Evolutionary conservation across 441 rosid genomes (phyloP).

Genomic region (Kokia cookei): DNA sequence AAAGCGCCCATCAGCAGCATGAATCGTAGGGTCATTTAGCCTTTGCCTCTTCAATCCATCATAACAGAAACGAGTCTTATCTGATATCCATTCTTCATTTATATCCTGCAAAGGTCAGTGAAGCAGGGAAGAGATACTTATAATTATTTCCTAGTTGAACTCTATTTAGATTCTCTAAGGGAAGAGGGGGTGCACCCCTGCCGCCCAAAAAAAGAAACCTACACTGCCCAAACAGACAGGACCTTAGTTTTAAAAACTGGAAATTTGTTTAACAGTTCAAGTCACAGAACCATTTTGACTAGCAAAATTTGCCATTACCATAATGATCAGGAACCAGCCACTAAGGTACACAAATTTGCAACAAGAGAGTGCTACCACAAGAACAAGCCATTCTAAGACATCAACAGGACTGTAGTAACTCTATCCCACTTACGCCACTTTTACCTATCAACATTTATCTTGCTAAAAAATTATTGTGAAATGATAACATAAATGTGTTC

Average conservation of each 20-base stretch:
- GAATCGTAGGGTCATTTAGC: constrained; percentile 93
- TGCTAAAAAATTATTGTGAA: neutral
- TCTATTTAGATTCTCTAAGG: neutral
- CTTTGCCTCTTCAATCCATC: constrained; percentile 98
- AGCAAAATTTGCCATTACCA: too few species aligned
- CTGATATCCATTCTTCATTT: constrained; percentile 99
- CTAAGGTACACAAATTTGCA: neutral
- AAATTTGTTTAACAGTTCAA: too few species aligned
- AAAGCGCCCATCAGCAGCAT: constrained; percentile 82
- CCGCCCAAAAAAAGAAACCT: too few species aligned
- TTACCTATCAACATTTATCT: neutral
- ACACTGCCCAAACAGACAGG: too few species aligned
- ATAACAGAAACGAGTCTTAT: constrained; percentile 86
- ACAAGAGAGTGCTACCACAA: neutral
- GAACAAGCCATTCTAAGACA: neutral
- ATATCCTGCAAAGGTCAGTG: constrained; percentile 56
- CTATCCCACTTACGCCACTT: neutral
- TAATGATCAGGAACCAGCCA: too few species aligned
- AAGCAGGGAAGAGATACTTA: neutral
- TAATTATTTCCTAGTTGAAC: neutral
- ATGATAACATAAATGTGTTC: neutral
- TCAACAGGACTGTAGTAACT: neutral
- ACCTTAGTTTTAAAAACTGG: too few species aligned
- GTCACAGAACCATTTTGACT: too few species aligned
- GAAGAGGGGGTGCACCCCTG: too few species aligned